phyloP scores from a whole-genome alignment of 2,329 filamentous ascomycete genomes.

The Trichoderma harzianum region DNA sequence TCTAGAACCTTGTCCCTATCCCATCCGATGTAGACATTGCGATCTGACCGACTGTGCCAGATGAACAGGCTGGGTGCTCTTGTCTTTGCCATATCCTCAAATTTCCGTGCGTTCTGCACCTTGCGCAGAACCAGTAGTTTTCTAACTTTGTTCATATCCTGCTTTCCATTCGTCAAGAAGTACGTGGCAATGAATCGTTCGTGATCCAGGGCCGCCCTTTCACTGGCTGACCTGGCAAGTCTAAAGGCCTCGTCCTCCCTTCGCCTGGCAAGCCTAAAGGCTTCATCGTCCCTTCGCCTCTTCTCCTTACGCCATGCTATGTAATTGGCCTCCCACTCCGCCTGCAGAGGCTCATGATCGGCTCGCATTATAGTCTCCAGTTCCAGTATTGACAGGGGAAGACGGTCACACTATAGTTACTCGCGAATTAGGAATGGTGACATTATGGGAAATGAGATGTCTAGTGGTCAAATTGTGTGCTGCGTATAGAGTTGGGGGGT shows the following conservation, averaged over 20 bases:
- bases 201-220: not conserved
- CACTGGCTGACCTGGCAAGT: not conserved
- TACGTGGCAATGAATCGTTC: not conserved
- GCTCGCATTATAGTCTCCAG: conserved; percentile 11
- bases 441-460: not conserved
- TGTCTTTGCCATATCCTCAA: not conserved
- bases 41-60: no score
- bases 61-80: not conserved
- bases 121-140: not conserved
- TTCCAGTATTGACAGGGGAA: not conserved
- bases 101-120: not conserved
- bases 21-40: not conserved
- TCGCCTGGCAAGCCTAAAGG: not conserved
- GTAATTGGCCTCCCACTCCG: not conserved
- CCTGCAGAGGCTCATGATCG: conserved; percentile 14
- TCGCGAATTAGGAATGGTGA: not conserved
- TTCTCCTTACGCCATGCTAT: not conserved
- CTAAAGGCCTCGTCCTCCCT: not conserved
- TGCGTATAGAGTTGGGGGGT: not conserved
- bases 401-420: not conserved
- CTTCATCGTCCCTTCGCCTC: not conserved
- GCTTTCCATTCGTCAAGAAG: not conserved
- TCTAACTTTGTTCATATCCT: not conserved
- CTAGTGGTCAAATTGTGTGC: not conserved
- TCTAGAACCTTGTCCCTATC: not conserved